Evolutionary conservation across 23 red algal species (phyloP), one percentile per base, ranked within the genome.

Genomic region (Gracilaria domingensis): DNA sequence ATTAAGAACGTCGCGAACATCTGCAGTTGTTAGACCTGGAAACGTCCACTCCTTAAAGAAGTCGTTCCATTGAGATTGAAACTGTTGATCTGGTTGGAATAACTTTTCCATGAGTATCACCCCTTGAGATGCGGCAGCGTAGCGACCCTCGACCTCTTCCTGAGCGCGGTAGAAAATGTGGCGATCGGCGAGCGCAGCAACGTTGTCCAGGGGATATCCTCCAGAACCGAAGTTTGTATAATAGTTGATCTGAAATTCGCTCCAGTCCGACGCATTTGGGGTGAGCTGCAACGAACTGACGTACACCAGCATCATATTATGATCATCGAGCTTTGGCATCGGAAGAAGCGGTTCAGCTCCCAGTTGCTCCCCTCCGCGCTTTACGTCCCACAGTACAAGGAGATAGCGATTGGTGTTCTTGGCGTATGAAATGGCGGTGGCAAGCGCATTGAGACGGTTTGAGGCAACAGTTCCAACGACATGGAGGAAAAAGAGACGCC

Each of bases 391-490:
- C 33, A 94, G 45, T 12, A 94, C 49, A 28, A 94, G 53, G 32
- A 87, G 49, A 67, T 88, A 86, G 4, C 92, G 92, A 37, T 76
- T 71, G 38, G 83, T 94, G 33, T 94, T 87, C 82, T 57, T 56
- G 12, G 92, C 71, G 57, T 94, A 94, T 9, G 84, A 77, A 30
- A 94, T 86, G 13, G 74, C 92, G 14, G 82, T 66, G 11, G 82
- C 75, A 25, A 94, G 56, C 13, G 92, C 83, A 24, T 71, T 47
- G 60, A 90, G 76, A 4, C 87, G 72, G n/a, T 30, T 32, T 20
- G 73, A 11, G 11, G 76, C 30, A 69, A 44, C 48, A 0, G 49
- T 40, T 39, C 87, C 87, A 9, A 90, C 76, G 18, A 67, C 87
- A 67, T 90, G 87, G 44, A 90, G 76, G 35, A 90, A 65, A 34